These are phyloP conservation scores for Wallacemonas collosoma DNA, from an alignment of 208 protist genomes.

Conservation along the genomic window DNA sequence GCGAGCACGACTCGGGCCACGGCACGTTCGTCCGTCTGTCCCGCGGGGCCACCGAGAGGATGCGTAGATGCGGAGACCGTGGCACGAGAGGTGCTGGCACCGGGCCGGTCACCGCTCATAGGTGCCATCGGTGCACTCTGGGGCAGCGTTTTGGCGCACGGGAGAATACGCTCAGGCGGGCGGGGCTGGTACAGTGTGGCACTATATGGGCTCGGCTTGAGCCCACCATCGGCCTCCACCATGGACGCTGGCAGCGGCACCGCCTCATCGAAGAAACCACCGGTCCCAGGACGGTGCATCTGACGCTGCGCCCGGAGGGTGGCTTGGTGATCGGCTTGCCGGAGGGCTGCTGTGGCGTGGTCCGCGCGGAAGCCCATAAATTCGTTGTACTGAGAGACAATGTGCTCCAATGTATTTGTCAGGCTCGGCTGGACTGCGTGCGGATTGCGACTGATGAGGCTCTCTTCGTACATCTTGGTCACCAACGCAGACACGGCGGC, in stretches of 20 bases:
- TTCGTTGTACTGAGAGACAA: conserved; percentile 60
- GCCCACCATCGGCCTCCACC: conserved; percentile 12
- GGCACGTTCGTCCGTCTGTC: not conserved
- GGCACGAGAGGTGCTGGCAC: too few relatives aligned
- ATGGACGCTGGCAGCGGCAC: conserved; percentile 36
- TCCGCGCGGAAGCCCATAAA: conserved; percentile 52
- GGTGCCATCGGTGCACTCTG: too few relatives aligned
- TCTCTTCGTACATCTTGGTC: conserved; percentile 56
- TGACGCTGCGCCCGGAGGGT: conserved; percentile 21
- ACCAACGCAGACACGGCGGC: conserved; percentile 42
- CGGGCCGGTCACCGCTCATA: too few relatives aligned
- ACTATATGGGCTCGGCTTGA: conserved; percentile 8
- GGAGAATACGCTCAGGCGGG: not conserved
- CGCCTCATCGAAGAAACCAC: conserved; percentile 49
- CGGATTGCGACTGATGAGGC: conserved; percentile 38
- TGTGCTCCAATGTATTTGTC: conserved; percentile 40
- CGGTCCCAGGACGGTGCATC: conserved; percentile 4
- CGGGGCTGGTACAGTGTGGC: conserved; percentile 9
- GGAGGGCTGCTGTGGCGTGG: conserved; percentile 33
- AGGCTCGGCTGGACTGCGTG: conserved; percentile 27
- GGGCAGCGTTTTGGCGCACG: not conserved
- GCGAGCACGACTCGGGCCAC: conserved; percentile 14
- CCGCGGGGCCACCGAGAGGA: too few relatives aligned
- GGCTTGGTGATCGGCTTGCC: conserved; percentile 24
- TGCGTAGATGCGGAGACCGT: too few relatives aligned